Base-by-base conservation (phyloP, 257 asterid genomes). In the Petrea volubilis region DNA sequence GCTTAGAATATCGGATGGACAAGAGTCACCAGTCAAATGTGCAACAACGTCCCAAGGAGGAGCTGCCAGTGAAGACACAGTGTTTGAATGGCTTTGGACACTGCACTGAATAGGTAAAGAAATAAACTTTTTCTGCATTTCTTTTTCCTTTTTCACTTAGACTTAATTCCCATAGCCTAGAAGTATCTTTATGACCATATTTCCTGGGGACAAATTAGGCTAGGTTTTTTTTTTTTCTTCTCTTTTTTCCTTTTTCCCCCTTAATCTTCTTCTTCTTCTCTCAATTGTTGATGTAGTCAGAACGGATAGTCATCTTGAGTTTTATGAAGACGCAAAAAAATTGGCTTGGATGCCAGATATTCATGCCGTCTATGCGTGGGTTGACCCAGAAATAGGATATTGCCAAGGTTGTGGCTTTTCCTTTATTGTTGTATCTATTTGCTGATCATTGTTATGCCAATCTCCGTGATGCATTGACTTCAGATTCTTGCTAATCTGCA, bases 11-110 rank as follows among this genome's bases (percentile, higher is more conserved):
- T 83, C 97, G 60, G 93, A 88, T 74, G 80, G 81, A 69, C 91
- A 90, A 20, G 86, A 80, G 73, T 77, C 82, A 67, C 79, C 92
- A 47, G 59, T 74, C 64, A 61, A 66, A n/a, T 74, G 72, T 79
- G 78, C 70, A 44, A 77, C 79, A 60, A 51, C 83, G 66, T 78
- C 96, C 73, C 90, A 84, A 60, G 90, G 75, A 62, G 89, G 80
- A 78, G 76, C 80, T 78, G 68, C 81, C 44, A 74, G 84, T 68
- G 97, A 85, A 60, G 96, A 88, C 58, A 90, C 82, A 82, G 96
- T 85, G 56, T 89, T 97, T 28, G 97, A 94, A 80, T 94, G 99
- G 99, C 99, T 91, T 58, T 94, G 99, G 99, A 91, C 97, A 58
- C 83, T 94, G 74, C 99, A 94, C 76, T 89, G 88, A 72, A 94